Evolutionary conservation across 805 yeast species (phyloP).

Genomic region (Candida ascalaphidarum): DNA sequence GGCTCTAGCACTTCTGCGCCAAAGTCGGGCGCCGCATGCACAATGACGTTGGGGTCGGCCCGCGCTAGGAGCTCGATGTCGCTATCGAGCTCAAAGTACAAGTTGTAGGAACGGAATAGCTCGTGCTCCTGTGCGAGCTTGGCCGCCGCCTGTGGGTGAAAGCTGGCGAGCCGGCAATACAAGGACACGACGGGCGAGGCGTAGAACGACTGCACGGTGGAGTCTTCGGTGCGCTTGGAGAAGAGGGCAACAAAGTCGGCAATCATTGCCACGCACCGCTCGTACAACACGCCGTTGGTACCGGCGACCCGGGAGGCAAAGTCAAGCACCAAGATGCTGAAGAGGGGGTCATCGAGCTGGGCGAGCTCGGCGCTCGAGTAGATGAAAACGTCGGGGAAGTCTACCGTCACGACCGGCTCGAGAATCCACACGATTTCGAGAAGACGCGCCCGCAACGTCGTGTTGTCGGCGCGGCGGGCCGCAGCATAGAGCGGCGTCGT

Average conservation of each 20-base stretch:
- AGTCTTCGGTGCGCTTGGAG: neutral
- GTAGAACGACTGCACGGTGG: slow-evolving; percentile 4
- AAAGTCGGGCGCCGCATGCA: slow-evolving; percentile 5
- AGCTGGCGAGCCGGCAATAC: too few species aligned
- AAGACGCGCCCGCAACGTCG: slow-evolving; percentile 11
- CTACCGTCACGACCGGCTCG: slow-evolving; percentile 5
- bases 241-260: neutral
- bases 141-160: too few species aligned
- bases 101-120: slow-evolving; percentile 13
- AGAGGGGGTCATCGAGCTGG: slow-evolving; percentile 14
- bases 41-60: slow-evolving; percentile 9
- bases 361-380: slow-evolving; percentile 8
- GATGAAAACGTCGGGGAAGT: slow-evolving; percentile 2
- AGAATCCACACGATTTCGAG: slow-evolving; percentile 10
- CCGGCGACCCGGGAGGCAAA: too few species aligned
- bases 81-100: slow-evolving; percentile 7
- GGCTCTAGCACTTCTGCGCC: slow-evolving; percentile 6
- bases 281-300: too few species aligned
- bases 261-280: too few species aligned
- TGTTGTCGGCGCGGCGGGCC: slow-evolving; percentile 4
- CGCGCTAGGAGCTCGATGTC: slow-evolving; percentile 14
- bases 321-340: slow-evolving; percentile 13
- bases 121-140: slow-evolving; percentile 3
- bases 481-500: slow-evolving; percentile 4
- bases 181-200: too few species aligned